These are phyloP conservation scores for Fistulifera solaris DNA, from an alignment of 108 stramenopile genomes.

Conservation along the genomic window DNA sequence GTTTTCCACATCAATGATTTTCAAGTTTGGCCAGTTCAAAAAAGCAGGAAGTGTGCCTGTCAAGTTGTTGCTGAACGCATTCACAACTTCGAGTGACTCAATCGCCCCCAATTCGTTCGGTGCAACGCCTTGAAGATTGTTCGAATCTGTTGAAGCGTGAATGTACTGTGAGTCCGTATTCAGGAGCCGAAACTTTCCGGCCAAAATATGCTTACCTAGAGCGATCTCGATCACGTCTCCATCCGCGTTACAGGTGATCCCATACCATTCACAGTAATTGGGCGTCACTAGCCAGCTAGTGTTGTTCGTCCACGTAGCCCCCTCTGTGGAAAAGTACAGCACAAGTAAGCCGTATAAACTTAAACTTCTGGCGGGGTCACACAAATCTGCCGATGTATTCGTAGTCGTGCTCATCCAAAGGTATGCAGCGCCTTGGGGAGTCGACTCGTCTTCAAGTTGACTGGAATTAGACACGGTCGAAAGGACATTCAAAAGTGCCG, in stretches of 20 bases:
- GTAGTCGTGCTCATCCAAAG: conserved; percentile 24
- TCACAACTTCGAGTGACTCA: not conserved
- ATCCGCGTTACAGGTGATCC: conserved; percentile 13
- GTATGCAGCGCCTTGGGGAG: conserved; percentile 41
- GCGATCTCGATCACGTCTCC: not conserved
- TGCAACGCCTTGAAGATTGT: conserved; percentile 4
- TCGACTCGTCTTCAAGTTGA: conserved; percentile 18
- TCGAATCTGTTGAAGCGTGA: conserved; percentile 2
- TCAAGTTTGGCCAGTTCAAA: conserved; percentile 2
- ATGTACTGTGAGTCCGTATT: not conserved
- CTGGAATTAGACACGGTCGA: too few relatives aligned
- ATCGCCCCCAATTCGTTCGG: conserved; percentile 1
- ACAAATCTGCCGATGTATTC: conserved; percentile 23
- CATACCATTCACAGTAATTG: conserved; percentile 35
- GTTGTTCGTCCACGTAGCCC: conserved; percentile 25
- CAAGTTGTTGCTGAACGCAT: not conserved
- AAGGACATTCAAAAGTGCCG: too few relatives aligned
- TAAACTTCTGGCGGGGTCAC: conserved; percentile 24
- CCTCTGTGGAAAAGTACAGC: conserved; percentile 37
- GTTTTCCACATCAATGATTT: conserved; percentile 6
- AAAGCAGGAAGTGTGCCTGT: conserved; percentile 3
- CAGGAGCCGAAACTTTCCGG: not conserved
- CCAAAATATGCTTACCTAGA: conserved; percentile 1
- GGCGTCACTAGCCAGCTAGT: conserved; percentile 26
- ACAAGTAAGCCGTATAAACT: conserved; percentile 32